Conservation (phyloP, 1,284 basidiomycete species). For the Naganishia cerealis region DNA sequence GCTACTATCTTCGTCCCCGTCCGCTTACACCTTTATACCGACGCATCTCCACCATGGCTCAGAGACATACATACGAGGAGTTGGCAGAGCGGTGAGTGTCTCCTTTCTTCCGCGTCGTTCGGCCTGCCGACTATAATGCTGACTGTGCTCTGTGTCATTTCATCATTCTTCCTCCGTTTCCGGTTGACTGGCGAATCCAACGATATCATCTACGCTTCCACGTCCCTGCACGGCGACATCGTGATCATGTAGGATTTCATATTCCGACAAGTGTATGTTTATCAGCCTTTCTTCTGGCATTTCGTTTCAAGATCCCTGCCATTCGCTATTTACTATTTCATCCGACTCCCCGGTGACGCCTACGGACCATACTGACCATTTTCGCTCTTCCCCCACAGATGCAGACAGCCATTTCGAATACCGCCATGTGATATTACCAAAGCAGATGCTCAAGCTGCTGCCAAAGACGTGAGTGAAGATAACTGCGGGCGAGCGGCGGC, state of each 20-base stretch:
- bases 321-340: background rate
- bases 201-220: background rate
- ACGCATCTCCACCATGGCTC: slow-evolving; percentile 12
- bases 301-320: background rate
- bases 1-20: too few relatives aligned
- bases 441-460: slow-evolving; percentile 79
- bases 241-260: slow-evolving; percentile 46
- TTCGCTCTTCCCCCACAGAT: slow-evolving; percentile 41
- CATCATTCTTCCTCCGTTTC: background rate
- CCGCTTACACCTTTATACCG: background rate
- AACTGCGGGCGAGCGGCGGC: too few relatives aligned
- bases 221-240: slow-evolving; percentile 26
- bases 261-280: slow-evolving; percentile 43
- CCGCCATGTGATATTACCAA: slow-evolving; percentile 87
- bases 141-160: background rate
- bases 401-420: slow-evolving; percentile 64
- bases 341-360: too few relatives aligned
- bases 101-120: background rate
- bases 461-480: slow-evolving; percentile 67
- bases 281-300: background rate
- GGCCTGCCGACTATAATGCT: background rate
- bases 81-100: slow-evolving; percentile 50
- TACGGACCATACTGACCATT: slow-evolving; percentile 35
- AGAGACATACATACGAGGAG: slow-evolving; percentile 47
- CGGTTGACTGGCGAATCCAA: background rate